Evolutionary conservation across 805 yeast genomes (phyloP).

Genomic region (Sporopachydermia quercuum): DNA sequence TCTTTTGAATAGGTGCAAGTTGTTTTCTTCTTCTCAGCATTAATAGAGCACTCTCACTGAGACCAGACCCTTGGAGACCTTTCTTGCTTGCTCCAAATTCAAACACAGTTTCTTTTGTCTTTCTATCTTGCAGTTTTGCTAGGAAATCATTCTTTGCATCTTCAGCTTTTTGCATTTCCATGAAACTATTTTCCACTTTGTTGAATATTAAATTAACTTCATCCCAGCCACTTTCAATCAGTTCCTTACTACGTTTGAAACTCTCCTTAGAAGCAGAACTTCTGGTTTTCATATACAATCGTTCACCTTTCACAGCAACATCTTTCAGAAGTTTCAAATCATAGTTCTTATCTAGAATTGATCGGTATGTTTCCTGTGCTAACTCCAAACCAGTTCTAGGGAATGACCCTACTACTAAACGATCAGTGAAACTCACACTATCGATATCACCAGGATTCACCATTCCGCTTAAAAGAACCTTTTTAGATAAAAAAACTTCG

Average conservation of each 20-base stretch:
- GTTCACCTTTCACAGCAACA: constrained; percentile 80
- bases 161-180: constrained; percentile 50
- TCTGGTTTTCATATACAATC: constrained; percentile 71
- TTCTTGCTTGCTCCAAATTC: constrained; percentile 49
- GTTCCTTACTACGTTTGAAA: constrained; percentile 72
- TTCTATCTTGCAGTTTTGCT: constrained; percentile 53
- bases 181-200: constrained; percentile 8
- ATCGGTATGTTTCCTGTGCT: constrained; percentile 56
- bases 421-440: constrained; percentile 55
- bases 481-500: constrained; percentile 79
- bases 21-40: constrained; percentile 82
- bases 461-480: constrained; percentile 46
- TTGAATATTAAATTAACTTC: constrained; percentile 60
- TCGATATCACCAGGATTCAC: constrained; percentile 21
- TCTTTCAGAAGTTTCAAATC: constrained; percentile 51
- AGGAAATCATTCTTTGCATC: constrained; percentile 60
- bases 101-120: constrained; percentile 79
- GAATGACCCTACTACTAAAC: constrained; percentile 70
- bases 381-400: constrained; percentile 64
- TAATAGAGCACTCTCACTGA: constrained; percentile 57
- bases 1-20: constrained; percentile 74
- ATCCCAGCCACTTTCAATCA: constrained; percentile 72
- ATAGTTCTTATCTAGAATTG: constrained; percentile 42
- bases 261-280: constrained; percentile 77
- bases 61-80: constrained; percentile 25